phyloP scores from a whole-genome alignment of 768 basidiomycete species.

The Hericium coralloides region DNA sequence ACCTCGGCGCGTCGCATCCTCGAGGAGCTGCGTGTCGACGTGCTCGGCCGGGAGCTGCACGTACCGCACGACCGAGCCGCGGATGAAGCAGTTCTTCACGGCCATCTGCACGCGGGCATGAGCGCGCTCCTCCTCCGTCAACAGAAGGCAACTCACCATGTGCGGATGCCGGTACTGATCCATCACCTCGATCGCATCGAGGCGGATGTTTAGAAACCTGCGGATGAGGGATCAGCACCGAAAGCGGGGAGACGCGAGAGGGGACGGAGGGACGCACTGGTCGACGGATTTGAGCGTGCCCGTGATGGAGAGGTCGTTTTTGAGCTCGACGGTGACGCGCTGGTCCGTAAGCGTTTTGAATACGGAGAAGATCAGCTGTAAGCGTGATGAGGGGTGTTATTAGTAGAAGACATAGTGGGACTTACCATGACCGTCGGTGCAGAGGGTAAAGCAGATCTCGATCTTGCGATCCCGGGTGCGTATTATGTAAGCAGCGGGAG shows the following conservation, averaged over 20 bases:
- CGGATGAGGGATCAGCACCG: background rate
- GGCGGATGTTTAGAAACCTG: constrained; percentile 91
- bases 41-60: constrained; percentile 89
- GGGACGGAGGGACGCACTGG: constrained; percentile 56
- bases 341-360: constrained; percentile 99
- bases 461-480: background rate
- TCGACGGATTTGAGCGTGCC: constrained; percentile 96
- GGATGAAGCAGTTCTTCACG: constrained; percentile 98
- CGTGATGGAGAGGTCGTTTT: constrained; percentile 96
- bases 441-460: background rate
- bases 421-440: background rate
- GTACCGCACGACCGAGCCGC: constrained; percentile 96
- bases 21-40: constrained; percentile 90
- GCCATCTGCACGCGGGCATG: constrained; percentile 60
- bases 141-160: constrained; percentile 53
- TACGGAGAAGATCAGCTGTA: constrained; percentile 88
- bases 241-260: background rate
- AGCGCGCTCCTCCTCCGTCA: background rate
- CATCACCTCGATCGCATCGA: constrained; percentile 88
- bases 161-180: constrained; percentile 94
- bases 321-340: constrained; percentile 92
- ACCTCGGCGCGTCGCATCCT: constrained; percentile 97
- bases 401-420: background rate
- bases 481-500: background rate
- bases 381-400: background rate